Percentiles rank a stretch among this genome's conserved stretches.
phyloP scores from a whole-genome alignment of 1,139 yeast genomes.

The Candida labiduridarum region DNA sequence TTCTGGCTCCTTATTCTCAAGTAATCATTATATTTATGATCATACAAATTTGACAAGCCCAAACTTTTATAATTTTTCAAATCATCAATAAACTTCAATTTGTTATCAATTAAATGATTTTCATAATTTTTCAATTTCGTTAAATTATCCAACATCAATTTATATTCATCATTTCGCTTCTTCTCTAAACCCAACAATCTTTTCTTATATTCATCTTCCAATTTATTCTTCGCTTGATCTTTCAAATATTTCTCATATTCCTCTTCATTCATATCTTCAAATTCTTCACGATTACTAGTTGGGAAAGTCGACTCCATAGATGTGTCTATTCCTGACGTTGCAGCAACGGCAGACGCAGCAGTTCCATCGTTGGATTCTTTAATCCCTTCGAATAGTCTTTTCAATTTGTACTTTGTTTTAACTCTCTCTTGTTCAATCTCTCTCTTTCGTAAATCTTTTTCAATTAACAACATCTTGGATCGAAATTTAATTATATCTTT shows the following conservation, averaged over 20 bases:
- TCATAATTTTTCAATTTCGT: slow-evolving; percentile 31
- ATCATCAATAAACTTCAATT: slow-evolving; percentile 38
- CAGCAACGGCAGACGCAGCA: slow-evolving; percentile 12
- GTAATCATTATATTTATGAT: slow-evolving; percentile 41
- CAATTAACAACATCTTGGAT: slow-evolving; percentile 59
- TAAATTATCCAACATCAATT: slow-evolving; percentile 21
- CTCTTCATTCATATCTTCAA: slow-evolving; percentile 33
- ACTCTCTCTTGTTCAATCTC: slow-evolving; percentile 55
- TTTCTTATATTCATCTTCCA: slow-evolving; percentile 24
- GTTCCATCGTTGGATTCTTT: slow-evolving; percentile 27
- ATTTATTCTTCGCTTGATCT: slow-evolving; percentile 17
- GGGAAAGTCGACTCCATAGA: neutral
- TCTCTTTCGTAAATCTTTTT: slow-evolving; percentile 54
- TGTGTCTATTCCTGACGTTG: neutral
- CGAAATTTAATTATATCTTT: slow-evolving; percentile 65
- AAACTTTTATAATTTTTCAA: slow-evolving; percentile 20
- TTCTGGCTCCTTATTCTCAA: slow-evolving; percentile 34
- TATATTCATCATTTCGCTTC: slow-evolving; percentile 23
- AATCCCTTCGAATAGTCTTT: slow-evolving; percentile 52
- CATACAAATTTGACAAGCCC: slow-evolving; percentile 24
- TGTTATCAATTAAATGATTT: slow-evolving; percentile 35
- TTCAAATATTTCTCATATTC: slow-evolving; percentile 32
- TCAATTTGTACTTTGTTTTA: slow-evolving; percentile 53
- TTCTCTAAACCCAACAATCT: slow-evolving; percentile 19
- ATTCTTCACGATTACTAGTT: slow-evolving; percentile 21